These are phyloP conservation scores for Ceratocystiopsis brevicomis DNA, from an alignment of 2,329 filamentous ascomycete species.

Conservation along the genomic window DNA sequence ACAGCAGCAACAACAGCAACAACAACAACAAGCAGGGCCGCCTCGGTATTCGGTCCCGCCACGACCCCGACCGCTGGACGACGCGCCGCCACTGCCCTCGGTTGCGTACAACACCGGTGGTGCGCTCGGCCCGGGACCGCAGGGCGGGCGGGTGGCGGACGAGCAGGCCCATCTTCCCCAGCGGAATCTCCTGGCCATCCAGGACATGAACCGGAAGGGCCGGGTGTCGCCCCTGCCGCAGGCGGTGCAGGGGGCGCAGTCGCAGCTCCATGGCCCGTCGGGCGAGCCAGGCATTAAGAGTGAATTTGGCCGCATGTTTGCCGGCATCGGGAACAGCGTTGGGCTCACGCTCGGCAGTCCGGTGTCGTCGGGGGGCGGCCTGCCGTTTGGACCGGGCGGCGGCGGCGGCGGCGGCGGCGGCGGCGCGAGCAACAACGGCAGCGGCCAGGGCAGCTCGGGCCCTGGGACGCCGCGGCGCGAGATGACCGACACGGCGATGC, in stretches of 20 bases:
- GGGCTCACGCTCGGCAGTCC: slow-evolving; percentile 31
- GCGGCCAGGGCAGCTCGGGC: background rate
- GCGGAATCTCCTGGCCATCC: slow-evolving; percentile 56
- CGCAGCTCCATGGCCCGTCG: slow-evolving; percentile 56
- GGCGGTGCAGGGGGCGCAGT: slow-evolving; percentile 80
- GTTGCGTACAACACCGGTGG: slow-evolving; percentile 27
- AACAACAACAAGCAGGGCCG: slow-evolving; percentile 10
- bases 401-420: background rate
- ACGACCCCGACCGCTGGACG: slow-evolving; percentile 25
- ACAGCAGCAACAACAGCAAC: slow-evolving; percentile 17
- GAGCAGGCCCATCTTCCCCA: slow-evolving; percentile 32
- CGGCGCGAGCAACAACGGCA: background rate
- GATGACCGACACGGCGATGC: background rate
- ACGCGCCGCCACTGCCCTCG: slow-evolving; percentile 29
- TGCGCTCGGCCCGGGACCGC: background rate
- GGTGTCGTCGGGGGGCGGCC: slow-evolving; percentile 21
- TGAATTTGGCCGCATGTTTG: slow-evolving; percentile 88
- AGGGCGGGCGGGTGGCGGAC: too few species aligned
- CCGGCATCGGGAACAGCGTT: slow-evolving; percentile 55
- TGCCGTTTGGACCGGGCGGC: slow-evolving; percentile 23
- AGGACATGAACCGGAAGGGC: slow-evolving; percentile 64
- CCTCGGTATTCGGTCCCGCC: slow-evolving; percentile 10
- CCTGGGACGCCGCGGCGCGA: background rate
- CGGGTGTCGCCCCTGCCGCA: slow-evolving; percentile 78
- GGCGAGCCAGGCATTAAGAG: slow-evolving; percentile 83